phyloP scores from a whole-genome alignment of 805 yeast genomes.

The Candida dendrica region DNA sequence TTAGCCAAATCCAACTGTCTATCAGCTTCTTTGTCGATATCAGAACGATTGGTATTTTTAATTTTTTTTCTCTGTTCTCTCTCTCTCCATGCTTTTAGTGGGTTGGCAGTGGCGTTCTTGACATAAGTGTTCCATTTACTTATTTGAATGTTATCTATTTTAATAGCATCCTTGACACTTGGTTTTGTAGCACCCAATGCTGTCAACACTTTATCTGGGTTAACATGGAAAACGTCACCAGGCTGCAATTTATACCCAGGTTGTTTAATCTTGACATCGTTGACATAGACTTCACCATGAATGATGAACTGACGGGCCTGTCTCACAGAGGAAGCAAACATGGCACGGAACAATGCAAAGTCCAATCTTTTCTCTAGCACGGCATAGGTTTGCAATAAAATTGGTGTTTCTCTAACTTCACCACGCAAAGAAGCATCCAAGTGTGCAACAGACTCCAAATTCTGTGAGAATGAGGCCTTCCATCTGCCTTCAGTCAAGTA shows the following conservation, averaged over 20 bases:
- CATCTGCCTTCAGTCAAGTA: conserved; percentile 79
- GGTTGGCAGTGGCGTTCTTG: conserved; percentile 42
- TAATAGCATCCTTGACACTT: conserved; percentile 55
- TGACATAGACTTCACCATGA: conserved; percentile 77
- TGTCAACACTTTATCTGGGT: conserved; percentile 75
- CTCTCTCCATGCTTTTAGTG: conserved; percentile 29
- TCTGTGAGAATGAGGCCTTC: conserved; percentile 60
- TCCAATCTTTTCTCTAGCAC: conserved; percentile 84
- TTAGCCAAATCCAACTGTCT: conserved; percentile 9
- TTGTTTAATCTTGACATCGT: conserved; percentile 70
- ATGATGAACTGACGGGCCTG: conserved; percentile 88
- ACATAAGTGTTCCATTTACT: conserved; percentile 72
- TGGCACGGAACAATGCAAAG: conserved; percentile 80
- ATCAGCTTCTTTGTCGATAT: conserved; percentile 14
- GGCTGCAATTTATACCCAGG: conserved; percentile 73
- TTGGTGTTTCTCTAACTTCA: conserved; percentile 59
- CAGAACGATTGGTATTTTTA: conserved; percentile 16
- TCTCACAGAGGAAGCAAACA: conserved; percentile 90
- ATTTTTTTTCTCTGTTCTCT: conserved; percentile 26
- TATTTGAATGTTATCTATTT: conserved; percentile 66
- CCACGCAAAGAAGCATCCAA: conserved; percentile 75
- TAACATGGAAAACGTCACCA: conserved; percentile 83
- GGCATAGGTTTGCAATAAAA: conserved; percentile 83
- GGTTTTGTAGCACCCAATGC: conserved; percentile 89
- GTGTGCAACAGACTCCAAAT: conserved; percentile 81